A percentile compares a stretch with the other conserved stretches of the same genome.
phyloP scores from a whole-genome alignment of 2,329 filamentous ascomycete genomes.

The Pestalotiopsis sp. region DNA sequence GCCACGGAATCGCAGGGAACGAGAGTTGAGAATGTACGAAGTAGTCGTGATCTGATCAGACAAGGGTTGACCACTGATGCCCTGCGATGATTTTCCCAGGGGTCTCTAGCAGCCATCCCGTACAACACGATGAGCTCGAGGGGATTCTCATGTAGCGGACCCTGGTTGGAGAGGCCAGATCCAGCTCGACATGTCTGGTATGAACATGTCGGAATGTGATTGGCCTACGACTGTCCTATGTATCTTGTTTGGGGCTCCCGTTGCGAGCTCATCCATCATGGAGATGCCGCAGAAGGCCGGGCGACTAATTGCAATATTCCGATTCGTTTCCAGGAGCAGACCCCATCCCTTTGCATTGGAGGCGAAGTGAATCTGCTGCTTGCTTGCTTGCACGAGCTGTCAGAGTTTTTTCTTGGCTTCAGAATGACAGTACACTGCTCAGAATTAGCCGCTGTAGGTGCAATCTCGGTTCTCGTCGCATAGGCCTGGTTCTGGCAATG shows the following conservation, averaged over 20 bases:
- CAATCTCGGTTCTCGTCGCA: not conserved
- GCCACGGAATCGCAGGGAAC: not conserved
- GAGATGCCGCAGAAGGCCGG: not conserved
- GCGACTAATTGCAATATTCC: not conserved
- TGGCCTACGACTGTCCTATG: not conserved
- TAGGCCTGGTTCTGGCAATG: not conserved
- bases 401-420: too few species aligned
- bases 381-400: too few species aligned
- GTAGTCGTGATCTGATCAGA: not conserved
- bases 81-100: not conserved
- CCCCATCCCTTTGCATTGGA: not conserved
- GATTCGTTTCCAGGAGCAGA: not conserved
- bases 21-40: not conserved
- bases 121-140: not conserved
- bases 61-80: not conserved
- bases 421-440: not conserved
- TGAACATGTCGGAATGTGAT: not conserved
- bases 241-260: not conserved
- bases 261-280: not conserved
- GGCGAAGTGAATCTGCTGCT: not conserved
- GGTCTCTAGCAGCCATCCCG: not conserved
- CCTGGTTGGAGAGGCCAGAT: not conserved
- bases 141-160: not conserved
- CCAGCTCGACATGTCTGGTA: not conserved
- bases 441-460: not conserved